Evolutionary conservation across 805 yeast species (phyloP).

Genomic region (Pichia phayaonensis): DNA sequence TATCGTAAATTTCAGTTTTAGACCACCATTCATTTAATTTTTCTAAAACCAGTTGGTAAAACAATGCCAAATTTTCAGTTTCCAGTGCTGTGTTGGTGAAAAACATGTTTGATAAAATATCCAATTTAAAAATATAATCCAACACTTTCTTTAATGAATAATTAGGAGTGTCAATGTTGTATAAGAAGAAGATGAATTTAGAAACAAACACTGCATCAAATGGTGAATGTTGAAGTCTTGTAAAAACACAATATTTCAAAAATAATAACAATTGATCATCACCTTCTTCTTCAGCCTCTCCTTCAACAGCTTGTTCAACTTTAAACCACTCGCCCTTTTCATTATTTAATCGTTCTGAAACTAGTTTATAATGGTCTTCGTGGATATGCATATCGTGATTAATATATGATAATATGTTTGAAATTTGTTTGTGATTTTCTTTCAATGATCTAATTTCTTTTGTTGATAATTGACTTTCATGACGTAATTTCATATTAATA

Average conservation of each 20-base stretch:
- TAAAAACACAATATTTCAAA: slow-evolving; percentile 52
- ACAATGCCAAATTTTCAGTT: slow-evolving; percentile 76
- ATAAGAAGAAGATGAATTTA: slow-evolving; percentile 48
- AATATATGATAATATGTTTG: slow-evolving; percentile 21
- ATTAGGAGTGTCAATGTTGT: slow-evolving; percentile 30
- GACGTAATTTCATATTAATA: slow-evolving; percentile 29
- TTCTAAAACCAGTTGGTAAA: slow-evolving; percentile 51
- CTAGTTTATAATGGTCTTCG: slow-evolving; percentile 29
- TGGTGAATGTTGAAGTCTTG: slow-evolving; percentile 71
- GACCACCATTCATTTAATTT: slow-evolving; percentile 27
- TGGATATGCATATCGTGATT: slow-evolving; percentile 41
- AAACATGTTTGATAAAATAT: slow-evolving; percentile 37
- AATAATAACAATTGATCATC: slow-evolving; percentile 15
- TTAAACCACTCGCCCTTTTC: slow-evolving; percentile 36
- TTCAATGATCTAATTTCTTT: slow-evolving; percentile 18
- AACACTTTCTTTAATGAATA: slow-evolving; percentile 15
- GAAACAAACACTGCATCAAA: slow-evolving; percentile 72
- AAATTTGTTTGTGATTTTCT: slow-evolving; percentile 21
- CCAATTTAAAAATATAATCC: slow-evolving; percentile 19
- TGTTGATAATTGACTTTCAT: slow-evolving; percentile 23
- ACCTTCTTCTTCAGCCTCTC: slow-evolving; percentile 40
- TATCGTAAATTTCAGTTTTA: slow-evolving; percentile 15
- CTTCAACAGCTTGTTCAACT: slow-evolving; percentile 19
- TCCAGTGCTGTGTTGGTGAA: slow-evolving; percentile 68
- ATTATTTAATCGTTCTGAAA: slow-evolving; percentile 23